phyloP scores from a whole-genome alignment of 768 basidiomycete species.

The Cystobasidium onofrii region DNA sequence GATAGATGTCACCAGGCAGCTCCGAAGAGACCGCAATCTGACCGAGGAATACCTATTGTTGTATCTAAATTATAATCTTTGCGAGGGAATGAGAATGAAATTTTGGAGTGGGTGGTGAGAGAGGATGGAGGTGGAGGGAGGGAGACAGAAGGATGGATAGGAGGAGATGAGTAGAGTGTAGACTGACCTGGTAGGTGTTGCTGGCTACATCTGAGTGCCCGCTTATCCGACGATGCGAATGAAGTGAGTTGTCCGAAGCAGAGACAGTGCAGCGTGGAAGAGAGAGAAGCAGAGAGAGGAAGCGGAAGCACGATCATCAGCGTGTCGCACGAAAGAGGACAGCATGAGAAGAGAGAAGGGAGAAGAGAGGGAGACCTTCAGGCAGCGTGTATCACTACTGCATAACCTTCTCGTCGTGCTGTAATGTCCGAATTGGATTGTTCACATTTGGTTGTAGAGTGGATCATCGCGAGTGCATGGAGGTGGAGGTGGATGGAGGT shows the following conservation, averaged over 20 bases:
- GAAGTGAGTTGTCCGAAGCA: neutral
- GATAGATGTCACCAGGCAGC: constrained; percentile 19
- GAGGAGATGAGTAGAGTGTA: no score
- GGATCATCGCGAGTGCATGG: neutral
- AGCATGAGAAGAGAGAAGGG: neutral
- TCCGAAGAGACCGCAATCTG: constrained; percentile 2
- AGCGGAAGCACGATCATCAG: neutral
- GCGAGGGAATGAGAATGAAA: constrained; percentile 4
- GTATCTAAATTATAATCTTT: constrained; percentile 23
- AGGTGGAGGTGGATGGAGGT: neutral
- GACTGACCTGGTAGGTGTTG: neutral
- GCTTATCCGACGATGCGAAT: no score
- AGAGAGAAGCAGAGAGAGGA: neutral
- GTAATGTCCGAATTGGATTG: constrained; percentile 10
- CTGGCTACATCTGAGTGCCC: no score
- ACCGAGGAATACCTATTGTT: constrained; percentile 31
- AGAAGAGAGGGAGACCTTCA: neutral
- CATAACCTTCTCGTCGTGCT: neutral
- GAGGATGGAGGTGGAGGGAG: neutral
- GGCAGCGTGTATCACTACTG: neutral
- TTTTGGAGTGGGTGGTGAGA: neutral
- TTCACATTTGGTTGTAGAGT: neutral
- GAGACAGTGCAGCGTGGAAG: neutral
- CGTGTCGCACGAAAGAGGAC: neutral
- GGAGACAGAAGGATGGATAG: no score